Percentiles rank a stretch among this genome's conserved stretches.
These are phyloP conservation scores for Tagetes erecta DNA, from an alignment of 129 eudicot species.

Conservation along the genomic window DNA sequence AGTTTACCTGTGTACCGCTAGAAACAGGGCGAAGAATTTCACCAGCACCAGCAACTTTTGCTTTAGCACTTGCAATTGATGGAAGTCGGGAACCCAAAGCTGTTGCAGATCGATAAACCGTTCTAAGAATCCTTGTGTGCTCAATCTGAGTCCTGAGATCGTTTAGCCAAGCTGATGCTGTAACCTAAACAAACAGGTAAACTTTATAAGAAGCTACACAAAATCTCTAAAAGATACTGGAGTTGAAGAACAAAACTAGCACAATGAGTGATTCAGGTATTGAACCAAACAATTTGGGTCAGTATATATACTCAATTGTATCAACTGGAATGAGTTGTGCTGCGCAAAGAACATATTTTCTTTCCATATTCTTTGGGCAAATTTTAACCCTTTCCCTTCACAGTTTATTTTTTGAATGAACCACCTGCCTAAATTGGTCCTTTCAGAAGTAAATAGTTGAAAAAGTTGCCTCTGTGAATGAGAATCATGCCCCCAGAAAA, in stretches of 20 bases:
- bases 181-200: constrained; percentile 53
- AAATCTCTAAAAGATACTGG: neutral
- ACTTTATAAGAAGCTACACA: neutral
- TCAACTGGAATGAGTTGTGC: neutral
- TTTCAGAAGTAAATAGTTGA: neutral
- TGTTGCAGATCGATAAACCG: constrained; percentile 90
- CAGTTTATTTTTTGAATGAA: neutral
- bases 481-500: neutral
- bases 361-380: neutral
- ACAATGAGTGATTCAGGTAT: neutral
- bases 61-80: constrained; percentile 89
- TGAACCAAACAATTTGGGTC: neutral
- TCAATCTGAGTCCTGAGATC: constrained; percentile 92
- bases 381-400: neutral
- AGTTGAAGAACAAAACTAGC: neutral
- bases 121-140: constrained; percentile 81
- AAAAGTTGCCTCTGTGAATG: neutral
- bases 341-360: no score
- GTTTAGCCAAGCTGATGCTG: constrained; percentile 97
- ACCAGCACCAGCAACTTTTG: constrained; percentile 96
- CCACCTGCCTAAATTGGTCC: neutral
- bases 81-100: constrained; percentile 98
- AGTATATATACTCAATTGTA: neutral
- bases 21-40: constrained; percentile 92
- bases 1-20: constrained; percentile 80